Conservation (phyloP, 1,139 yeast genomes). For the Groenewaldozyma auringiensis region DNA sequence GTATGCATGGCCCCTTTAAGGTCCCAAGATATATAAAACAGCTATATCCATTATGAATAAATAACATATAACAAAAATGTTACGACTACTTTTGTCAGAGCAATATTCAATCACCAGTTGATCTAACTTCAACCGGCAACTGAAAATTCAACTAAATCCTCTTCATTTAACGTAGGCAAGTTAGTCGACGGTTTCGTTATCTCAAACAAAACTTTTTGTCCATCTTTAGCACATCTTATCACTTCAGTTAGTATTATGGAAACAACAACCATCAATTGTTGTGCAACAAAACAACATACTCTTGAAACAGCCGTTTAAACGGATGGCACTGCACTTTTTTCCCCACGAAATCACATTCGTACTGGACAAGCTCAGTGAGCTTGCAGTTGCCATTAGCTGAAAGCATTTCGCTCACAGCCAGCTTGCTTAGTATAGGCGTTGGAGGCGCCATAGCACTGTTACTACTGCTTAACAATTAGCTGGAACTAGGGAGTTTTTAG, state of each 20-base stretch:
- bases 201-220: conserved; percentile 1
- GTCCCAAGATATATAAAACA: not conserved
- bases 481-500: no score
- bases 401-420: conserved; percentile 9
- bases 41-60: not conserved
- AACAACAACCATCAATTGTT: no score
- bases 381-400: conserved; percentile 31
- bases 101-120: conserved; percentile 5
- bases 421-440: conserved; percentile 15
- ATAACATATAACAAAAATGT: conserved; percentile 14
- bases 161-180: not conserved
- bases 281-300: no score
- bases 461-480: no score
- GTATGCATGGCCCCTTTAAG: not conserved
- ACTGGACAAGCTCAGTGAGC: conserved; percentile 41
- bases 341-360: conserved; percentile 22
- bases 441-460: conserved; percentile 24
- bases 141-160: not conserved
- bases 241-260: no score
- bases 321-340: conserved; percentile 21
- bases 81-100: conserved; percentile 39
- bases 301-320: conserved; percentile 17
- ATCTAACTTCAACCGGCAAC: no score
- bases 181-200: not conserved
- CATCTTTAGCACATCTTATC: no score